Evolutionary conservation across 2,329 filamentous ascomycete species (phyloP), one percentile per base, ranked within the genome.

Genomic region (Myriosclerotinia curreyana): DNA sequence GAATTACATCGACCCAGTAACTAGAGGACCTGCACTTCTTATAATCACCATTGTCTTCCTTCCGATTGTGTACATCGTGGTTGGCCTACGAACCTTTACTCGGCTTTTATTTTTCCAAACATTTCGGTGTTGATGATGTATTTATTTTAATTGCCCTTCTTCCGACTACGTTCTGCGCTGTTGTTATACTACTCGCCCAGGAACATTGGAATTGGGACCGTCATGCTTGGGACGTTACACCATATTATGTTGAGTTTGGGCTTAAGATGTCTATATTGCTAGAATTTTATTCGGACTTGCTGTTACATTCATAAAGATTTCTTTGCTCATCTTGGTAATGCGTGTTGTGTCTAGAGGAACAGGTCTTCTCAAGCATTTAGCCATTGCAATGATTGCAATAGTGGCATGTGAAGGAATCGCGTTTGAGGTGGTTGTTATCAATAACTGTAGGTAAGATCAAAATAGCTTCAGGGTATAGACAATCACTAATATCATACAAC

Each of bases 1-100:
- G 9, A 82, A 83, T 67, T 79, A 79, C 68, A 66, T 76, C 58
- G 71, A 82, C 67, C 81, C 81, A 7, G 73, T 72, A 17, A 78
- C 76, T 36, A 76, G 79, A 66, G 79, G 79, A 15, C 76, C 78
- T 68, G 76, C 70, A 42, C 76, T 78, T 28, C 72, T 81, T 15
- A 73, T 80, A 28, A 71, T 79, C 7, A 76, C 78, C 31, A 68
- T 79, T 5, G 65, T 79, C 3, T 72, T 79, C 40, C 71, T 77
- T n/a, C 69, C 68, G 4, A 51, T 81, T 4, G 76, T 78, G 1
- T 72, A 78, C 12, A 36, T 78, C 1, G 71, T 80, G 2, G 78
- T 80, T 60, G 62, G 68, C 17, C 74, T 80, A 40, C 77, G 81
- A 25, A 72, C 82, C 52, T 83, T 78, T 71, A 79, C 80, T 20